phyloP scores from a whole-genome alignment of 2,329 filamentous ascomycete genomes.

The Ophiostoma pallidulum region DNA sequence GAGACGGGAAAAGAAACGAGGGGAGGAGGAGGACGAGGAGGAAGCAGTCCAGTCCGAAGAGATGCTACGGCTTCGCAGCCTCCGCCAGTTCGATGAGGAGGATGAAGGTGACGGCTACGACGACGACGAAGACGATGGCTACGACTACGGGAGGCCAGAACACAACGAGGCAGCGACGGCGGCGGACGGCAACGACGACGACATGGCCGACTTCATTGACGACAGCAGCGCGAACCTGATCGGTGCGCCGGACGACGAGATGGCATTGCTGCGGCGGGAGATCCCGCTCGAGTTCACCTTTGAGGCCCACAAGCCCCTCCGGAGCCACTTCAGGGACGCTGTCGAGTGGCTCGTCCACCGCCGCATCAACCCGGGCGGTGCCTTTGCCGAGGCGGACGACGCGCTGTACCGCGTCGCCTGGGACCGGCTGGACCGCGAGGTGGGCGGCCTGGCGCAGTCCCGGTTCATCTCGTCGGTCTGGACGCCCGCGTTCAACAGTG shows the following conservation, averaged over 20 bases:
- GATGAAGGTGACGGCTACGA: too few species aligned
- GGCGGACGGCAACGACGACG: constrained; percentile 11
- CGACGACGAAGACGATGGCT: constrained; percentile 12
- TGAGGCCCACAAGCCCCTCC: constrained; percentile 55
- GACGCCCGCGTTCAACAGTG: constrained; percentile 55
- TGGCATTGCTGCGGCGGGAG: constrained; percentile 28
- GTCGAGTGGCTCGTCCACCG: constrained; percentile 78
- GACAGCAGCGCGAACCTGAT: constrained; percentile 24
- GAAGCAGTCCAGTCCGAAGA: not conserved
- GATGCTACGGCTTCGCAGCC: too few species aligned
- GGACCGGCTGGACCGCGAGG: constrained; percentile 61
- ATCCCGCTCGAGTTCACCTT: constrained; percentile 63
- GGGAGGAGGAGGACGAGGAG: not conserved
- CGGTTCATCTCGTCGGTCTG: constrained; percentile 65
- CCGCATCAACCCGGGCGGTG: constrained; percentile 54
- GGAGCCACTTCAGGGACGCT: constrained; percentile 63
- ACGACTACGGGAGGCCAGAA: not conserved
- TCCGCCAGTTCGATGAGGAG: too few species aligned
- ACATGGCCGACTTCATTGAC: constrained; percentile 53
- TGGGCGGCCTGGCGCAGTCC: constrained; percentile 55
- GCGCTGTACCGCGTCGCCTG: constrained; percentile 60
- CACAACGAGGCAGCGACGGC: not conserved
- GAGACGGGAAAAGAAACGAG: not conserved
- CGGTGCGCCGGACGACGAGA: constrained; percentile 23
- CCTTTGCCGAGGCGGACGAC: constrained; percentile 48